Conservation (phyloP, 2,329 filamentous ascomycete species). For the Helotiales sp. region DNA sequence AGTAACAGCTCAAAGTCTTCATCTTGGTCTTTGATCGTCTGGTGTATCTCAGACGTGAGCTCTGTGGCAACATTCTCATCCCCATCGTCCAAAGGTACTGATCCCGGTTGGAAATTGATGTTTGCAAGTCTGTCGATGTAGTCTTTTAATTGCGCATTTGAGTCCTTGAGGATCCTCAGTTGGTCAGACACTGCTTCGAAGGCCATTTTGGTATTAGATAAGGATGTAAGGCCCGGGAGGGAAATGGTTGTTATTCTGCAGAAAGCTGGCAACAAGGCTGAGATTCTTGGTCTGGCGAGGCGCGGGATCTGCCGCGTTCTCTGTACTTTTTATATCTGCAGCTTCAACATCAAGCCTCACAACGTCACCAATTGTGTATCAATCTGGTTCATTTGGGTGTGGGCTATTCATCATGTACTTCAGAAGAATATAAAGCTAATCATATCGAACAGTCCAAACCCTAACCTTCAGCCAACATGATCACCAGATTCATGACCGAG, state of each 20-base stretch:
- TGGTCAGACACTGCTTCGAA: slow-evolving; percentile 63
- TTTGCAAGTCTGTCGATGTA: slow-evolving; percentile 60
- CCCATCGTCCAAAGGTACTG: slow-evolving; percentile 48
- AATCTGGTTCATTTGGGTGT: not conserved
- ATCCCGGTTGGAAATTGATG: slow-evolving; percentile 59
- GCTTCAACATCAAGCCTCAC: not conserved
- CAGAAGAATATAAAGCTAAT: not conserved
- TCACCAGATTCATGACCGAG: slow-evolving; percentile 83
- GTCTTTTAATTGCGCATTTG: slow-evolving; percentile 54
- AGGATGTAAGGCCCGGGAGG: not conserved
- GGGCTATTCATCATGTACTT: not conserved
- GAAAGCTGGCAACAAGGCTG: slow-evolving; percentile 14
- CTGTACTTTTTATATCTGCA: slow-evolving; percentile 13
- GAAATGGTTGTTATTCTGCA: not conserved
- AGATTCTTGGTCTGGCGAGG: slow-evolving; percentile 2
- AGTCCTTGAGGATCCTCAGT: slow-evolving; percentile 60
- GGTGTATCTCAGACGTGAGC: slow-evolving; percentile 77
- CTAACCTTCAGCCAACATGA: slow-evolving; percentile 54
- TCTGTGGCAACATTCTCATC: slow-evolving; percentile 60
- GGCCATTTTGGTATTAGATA: slow-evolving; percentile 43
- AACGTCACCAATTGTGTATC: not conserved
- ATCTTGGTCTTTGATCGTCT: slow-evolving; percentile 73
- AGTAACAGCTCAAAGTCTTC: slow-evolving; percentile 79
- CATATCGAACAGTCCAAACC: slow-evolving; percentile 3
- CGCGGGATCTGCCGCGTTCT: slow-evolving; percentile 13